A percentile compares a stretch with the other conserved stretches of the same genome.
These are phyloP conservation scores for Boletus subcaerulescens DNA, from an alignment of 768 basidiomycete genomes.

Conservation along the genomic window DNA sequence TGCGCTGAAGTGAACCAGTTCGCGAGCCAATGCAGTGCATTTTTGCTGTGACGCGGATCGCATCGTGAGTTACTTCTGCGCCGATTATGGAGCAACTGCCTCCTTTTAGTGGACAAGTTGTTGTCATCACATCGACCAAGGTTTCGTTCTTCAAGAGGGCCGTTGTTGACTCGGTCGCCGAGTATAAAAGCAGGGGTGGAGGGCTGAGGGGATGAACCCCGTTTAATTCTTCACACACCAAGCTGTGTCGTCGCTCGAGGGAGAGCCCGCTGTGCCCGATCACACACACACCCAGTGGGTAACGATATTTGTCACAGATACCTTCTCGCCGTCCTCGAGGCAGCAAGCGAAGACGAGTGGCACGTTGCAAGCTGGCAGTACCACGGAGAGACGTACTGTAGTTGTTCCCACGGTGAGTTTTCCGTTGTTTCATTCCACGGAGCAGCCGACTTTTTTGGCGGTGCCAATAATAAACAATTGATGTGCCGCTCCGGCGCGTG, in stretches of 20 bases:
- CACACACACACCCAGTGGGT: constrained; percentile 17
- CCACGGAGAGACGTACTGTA: constrained; percentile 13
- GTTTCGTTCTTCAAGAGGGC: neutral
- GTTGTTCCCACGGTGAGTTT: constrained; percentile 32
- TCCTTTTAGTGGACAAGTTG: constrained; percentile 3
- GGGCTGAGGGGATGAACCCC: neutral
- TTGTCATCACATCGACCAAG: constrained; percentile 11
- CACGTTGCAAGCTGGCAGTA: constrained; percentile 9
- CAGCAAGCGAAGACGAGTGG: constrained; percentile 28
- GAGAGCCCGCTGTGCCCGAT: constrained; percentile 16
- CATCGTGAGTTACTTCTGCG: neutral
- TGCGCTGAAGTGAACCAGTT: constrained; percentile 22
- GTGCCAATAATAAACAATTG: constrained; percentile 29
- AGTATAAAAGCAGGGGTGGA: constrained; percentile 22
- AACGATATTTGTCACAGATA: constrained; percentile 21
- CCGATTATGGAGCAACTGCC: constrained; percentile 11
- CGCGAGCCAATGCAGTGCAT: constrained; percentile 2
- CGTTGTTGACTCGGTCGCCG: neutral
- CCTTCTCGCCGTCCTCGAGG: constrained; percentile 34
- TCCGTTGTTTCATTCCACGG: constrained; percentile 30
- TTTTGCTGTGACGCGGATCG: constrained; percentile 18
- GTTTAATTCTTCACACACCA: neutral
- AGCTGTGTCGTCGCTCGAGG: constrained; percentile 9
- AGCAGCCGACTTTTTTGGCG: constrained; percentile 19
- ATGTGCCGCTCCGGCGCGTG: constrained; percentile 24